Evolutionary conservation across 768 basidiomycete genomes (phyloP).

Genomic region (Daedaleopsis sinensis): DNA sequence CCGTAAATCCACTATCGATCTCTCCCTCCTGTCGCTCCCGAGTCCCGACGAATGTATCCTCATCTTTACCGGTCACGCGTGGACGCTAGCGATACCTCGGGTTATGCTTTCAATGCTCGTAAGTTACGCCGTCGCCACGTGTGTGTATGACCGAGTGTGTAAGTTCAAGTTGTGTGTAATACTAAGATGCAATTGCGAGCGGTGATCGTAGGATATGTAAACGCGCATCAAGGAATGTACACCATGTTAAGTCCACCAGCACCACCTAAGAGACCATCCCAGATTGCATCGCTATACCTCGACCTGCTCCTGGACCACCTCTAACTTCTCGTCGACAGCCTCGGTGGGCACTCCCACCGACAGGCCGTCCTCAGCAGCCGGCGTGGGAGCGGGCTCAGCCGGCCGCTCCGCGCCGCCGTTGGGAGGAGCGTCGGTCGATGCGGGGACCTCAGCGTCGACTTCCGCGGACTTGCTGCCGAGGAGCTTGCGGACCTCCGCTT

Average conservation of each 20-base stretch:
- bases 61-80: conserved; percentile 14
- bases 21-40: conserved; percentile 24
- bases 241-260: conserved; percentile 21
- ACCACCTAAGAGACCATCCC: conserved; percentile 11
- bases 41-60: conserved; percentile 24
- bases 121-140: neutral
- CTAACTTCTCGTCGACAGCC: conserved; percentile 47
- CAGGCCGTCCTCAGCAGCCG: conserved; percentile 36
- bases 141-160: neutral
- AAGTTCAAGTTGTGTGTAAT: too few relatives aligned
- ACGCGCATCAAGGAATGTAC: conserved; percentile 22
- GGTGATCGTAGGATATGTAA: conserved; percentile 16
- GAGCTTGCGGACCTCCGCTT: conserved; percentile 73
- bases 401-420: conserved; percentile 45
- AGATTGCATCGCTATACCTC: conserved; percentile 27
- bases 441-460: conserved; percentile 33
- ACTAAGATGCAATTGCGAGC: conserved; percentile 14
- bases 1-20: conserved; percentile 10
- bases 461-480: conserved; percentile 37
- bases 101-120: neutral
- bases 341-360: conserved; percentile 40
- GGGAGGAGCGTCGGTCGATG: conserved; percentile 38
- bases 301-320: conserved; percentile 39
- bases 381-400: conserved; percentile 48
- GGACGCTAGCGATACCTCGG: conserved; percentile 15